Evolutionary conservation across 768 basidiomycete genomes (phyloP).

Genomic region (Pleurotus sapidus): DNA sequence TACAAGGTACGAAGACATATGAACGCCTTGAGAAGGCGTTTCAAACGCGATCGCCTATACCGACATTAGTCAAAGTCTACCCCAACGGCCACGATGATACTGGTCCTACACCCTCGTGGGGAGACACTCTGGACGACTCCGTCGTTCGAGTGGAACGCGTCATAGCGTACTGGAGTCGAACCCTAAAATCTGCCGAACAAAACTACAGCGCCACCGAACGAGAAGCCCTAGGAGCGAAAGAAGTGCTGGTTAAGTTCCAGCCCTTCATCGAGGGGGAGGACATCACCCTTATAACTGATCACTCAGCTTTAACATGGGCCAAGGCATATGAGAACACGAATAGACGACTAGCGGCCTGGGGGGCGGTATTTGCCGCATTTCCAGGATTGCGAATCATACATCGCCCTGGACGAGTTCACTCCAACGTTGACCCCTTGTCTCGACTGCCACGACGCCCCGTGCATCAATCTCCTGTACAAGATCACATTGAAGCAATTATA

Average conservation of each 20-base stretch:
- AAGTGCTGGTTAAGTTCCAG: background rate
- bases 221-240: too few species aligned
- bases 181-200: background rate
- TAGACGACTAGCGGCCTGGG: slow-evolving; percentile 23
- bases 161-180: background rate
- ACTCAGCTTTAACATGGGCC: slow-evolving; percentile 19
- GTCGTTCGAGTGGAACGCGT: background rate
- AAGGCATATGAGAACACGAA: slow-evolving; percentile 15
- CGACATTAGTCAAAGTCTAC: background rate
- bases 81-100: too few species aligned
- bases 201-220: too few species aligned
- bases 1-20: slow-evolving; percentile 11
- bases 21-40: slow-evolving; percentile 5
- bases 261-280: slow-evolving; percentile 21
- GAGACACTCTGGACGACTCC: background rate
- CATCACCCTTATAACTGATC: slow-evolving; percentile 16
- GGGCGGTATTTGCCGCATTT: slow-evolving; percentile 27
- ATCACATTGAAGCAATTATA: background rate
- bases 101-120: too few species aligned
- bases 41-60: background rate
- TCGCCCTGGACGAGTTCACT: slow-evolving; percentile 27
- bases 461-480: background rate
- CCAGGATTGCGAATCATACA: slow-evolving; percentile 24
- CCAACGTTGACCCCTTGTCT: slow-evolving; percentile 23
- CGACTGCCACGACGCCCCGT: background rate